A percentile compares a stretch with the other conserved stretches of the same genome.
Conservation (phyloP, 176 grass and related monocot species). For the Otatea glauca region DNA sequence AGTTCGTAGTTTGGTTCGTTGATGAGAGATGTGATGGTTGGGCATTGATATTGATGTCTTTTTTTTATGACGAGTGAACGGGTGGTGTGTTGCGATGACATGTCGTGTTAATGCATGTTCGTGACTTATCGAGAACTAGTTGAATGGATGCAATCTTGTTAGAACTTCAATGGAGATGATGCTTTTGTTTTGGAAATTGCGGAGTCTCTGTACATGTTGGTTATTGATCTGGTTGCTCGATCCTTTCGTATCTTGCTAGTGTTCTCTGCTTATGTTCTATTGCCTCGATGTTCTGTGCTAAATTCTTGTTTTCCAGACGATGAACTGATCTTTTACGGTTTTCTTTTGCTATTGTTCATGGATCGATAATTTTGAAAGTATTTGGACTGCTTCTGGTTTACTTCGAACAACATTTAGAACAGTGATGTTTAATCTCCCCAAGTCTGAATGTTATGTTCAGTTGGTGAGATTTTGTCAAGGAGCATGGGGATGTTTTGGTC, state of each 20-base stretch:
- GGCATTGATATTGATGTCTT: neutral
- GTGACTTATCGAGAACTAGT: neutral
- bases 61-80: neutral
- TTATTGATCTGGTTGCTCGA: neutral
- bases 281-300: neutral
- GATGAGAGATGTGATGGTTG: neutral
- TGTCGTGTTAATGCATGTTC: neutral
- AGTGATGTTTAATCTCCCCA: too few relatives aligned
- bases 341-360: neutral
- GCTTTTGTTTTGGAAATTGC: neutral
- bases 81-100: constrained; percentile 14
- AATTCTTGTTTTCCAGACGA: neutral
- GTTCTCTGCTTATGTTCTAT: neutral
- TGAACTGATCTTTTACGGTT: neutral
- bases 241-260: neutral
- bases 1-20: neutral
- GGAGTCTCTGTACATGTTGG: neutral
- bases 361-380: neutral
- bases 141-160: neutral
- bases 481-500: too few relatives aligned
- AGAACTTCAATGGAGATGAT: neutral
- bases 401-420: too few relatives aligned
- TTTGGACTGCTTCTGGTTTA: too few relatives aligned
- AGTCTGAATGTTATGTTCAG: too few relatives aligned
- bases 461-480: too few relatives aligned